These are phyloP conservation scores for Pseudomonodictys pantanalensis DNA, from an alignment of 495 filamentous ascomycete species.

Conservation along the genomic window DNA sequence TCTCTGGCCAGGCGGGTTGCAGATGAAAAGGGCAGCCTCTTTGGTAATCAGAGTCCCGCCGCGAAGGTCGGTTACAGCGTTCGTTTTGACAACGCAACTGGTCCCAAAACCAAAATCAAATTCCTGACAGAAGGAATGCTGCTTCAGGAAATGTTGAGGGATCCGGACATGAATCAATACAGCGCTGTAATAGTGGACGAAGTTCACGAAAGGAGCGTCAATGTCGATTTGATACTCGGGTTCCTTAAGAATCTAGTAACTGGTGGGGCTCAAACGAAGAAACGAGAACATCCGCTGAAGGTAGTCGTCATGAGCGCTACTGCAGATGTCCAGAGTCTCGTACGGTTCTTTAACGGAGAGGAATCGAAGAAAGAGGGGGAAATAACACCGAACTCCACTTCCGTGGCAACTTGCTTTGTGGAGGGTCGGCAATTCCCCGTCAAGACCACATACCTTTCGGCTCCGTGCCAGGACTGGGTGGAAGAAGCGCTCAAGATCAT, in stretches of 20 bases:
- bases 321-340: constrained; percentile 75
- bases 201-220: constrained; percentile 94
- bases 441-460: constrained; percentile 69
- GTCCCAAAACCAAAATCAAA: constrained; percentile 76
- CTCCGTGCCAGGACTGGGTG: constrained; percentile 77
- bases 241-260: constrained; percentile 75
- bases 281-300: constrained; percentile 66
- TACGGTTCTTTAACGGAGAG: constrained; percentile 63
- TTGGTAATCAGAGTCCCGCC: constrained; percentile 61
- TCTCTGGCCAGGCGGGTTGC: constrained; percentile 86
- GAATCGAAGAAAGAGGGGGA: not conserved
- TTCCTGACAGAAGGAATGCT: constrained; percentile 97
- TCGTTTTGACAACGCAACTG: constrained; percentile 81
- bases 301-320: constrained; percentile 97
- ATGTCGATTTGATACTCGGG: constrained; percentile 85
- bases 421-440: constrained; percentile 89
- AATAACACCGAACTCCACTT: not conserved
- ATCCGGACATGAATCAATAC: constrained; percentile 79
- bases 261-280: constrained; percentile 49
- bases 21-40: constrained; percentile 80
- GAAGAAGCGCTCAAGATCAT: constrained; percentile 77
- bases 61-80: constrained; percentile 90
- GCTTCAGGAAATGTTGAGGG: constrained; percentile 86
- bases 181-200: constrained; percentile 92
- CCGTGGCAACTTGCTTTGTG: constrained; percentile 64